These are phyloP conservation scores for Candida boleticola DNA, from an alignment of 805 yeast species.

Conservation along the genomic window DNA sequence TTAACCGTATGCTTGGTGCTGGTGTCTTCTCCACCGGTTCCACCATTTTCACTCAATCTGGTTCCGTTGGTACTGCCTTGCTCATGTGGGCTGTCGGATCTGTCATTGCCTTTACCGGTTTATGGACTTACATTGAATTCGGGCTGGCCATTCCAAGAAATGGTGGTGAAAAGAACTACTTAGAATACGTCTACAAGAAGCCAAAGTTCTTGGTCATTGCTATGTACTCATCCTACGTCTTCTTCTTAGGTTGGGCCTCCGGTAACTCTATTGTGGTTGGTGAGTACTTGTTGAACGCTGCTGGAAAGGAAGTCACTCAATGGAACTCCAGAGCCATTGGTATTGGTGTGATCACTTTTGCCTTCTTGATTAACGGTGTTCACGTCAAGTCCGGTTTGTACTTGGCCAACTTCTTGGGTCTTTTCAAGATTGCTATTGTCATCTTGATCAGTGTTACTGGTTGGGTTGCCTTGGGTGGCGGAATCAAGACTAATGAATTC, in stretches of 20 bases:
- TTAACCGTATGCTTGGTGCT: constrained; percentile 72
- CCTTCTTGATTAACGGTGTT: constrained; percentile 60
- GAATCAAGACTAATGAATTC: constrained; percentile 48
- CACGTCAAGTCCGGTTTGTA: constrained; percentile 65
- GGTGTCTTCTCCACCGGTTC: constrained; percentile 72
- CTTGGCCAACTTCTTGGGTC: constrained; percentile 61
- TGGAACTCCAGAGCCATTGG: constrained; percentile 83
- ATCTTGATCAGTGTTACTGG: constrained; percentile 72
- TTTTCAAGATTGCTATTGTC: constrained; percentile 71
- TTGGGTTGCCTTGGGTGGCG: constrained; percentile 80
- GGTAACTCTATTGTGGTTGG: constrained; percentile 82
- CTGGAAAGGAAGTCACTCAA: constrained; percentile 60
- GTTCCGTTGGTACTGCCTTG: constrained; percentile 70
- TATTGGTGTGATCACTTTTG: constrained; percentile 67
- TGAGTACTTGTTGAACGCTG: constrained; percentile 72
- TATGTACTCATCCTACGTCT: constrained; percentile 63
- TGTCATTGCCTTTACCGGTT: constrained; percentile 53
- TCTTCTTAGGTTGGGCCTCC: constrained; percentile 82
- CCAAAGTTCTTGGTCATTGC: constrained; percentile 69
- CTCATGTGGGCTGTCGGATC: constrained; percentile 77
- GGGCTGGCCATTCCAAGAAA: constrained; percentile 75
- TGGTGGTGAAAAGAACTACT: constrained; percentile 84
- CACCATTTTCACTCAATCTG: constrained; percentile 54
- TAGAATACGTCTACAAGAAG: constrained; percentile 65
- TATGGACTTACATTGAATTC: constrained; percentile 75